Evolutionary conservation across 352 stramenopile species (phyloP), one percentile per base, ranked within the genome.

Genomic region (Pythium brassicae): DNA sequence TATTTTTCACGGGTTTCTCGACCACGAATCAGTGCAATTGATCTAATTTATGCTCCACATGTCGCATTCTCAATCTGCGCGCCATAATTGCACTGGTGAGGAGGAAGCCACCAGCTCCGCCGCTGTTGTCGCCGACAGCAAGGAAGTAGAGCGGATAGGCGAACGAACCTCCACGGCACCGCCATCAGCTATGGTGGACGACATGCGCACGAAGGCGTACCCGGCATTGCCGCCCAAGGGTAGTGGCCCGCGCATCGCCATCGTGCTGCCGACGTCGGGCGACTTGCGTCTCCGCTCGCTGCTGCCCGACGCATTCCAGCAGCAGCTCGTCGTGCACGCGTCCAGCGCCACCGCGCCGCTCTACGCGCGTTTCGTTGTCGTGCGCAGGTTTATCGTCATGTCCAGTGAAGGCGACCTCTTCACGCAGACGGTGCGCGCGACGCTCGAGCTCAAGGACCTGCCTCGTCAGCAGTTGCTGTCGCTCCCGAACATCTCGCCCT

Each of bases 341-440:
- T 67, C 75, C 45, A 66, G 69, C 26, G 66, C 61, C 25, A 67
- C 65, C 19, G 73, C 72, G 42, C 58, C 63, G 35, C 69, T 74
- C 56, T 89, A 92, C 65, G 35, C 56, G 46, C 67, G 67, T 26
- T 92, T 92, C 50, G 52, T 82, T 27, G 51, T 92, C 23, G 59
- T 63, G 57, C 81, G 81, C 54, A 76, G 75, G 52, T 92, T 92
- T 50, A 75, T 92, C 57, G 76, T 89, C 58, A 87, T 92, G 78
- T 77, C 78, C 29, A 80, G 60, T 40, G 65, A 78, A 48, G 81
- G 81, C 20, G 73, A 92, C 47, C 49, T 92, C 55, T 92, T 77
- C 68, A 75, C 69, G 44, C 76, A 88, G 56, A 75, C 44, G 12
- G 62, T 59, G 46, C 50, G 62, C 14, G 55, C 63, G 15, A 62